Conservation (phyloP, 768 basidiomycete species). For the Tulasnella sp. region DNA sequence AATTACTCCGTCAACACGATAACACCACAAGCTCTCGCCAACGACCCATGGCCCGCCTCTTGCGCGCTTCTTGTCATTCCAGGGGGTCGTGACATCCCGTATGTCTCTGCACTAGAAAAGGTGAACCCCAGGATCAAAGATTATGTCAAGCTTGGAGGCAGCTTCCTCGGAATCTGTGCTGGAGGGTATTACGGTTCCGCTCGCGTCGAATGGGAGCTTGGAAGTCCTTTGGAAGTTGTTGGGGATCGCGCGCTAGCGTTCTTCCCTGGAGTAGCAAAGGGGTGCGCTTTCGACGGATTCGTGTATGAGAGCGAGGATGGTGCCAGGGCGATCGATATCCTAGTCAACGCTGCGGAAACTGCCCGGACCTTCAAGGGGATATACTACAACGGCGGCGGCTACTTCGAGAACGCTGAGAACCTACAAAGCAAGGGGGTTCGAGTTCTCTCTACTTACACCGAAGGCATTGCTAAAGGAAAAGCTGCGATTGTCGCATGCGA, state of each 20-base stretch:
- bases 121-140: constrained; percentile 55
- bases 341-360: constrained; percentile 38
- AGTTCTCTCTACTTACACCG: constrained; percentile 47
- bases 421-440: constrained; percentile 35
- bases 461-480: constrained; percentile 38
- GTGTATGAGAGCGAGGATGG: constrained; percentile 50
- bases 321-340: constrained; percentile 45
- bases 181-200: constrained; percentile 57
- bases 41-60: constrained; percentile 73
- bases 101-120: constrained; percentile 45
- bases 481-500: constrained; percentile 47
- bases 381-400: constrained; percentile 54
- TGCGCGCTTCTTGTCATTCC: constrained; percentile 83
- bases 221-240: constrained; percentile 46
- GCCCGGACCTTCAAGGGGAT: constrained; percentile 41
- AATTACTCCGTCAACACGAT: constrained; percentile 80
- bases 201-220: constrained; percentile 49
- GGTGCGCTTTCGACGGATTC: constrained; percentile 51
- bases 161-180: constrained; percentile 67
- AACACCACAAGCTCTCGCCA: constrained; percentile 56
- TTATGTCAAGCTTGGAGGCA: constrained; percentile 71
- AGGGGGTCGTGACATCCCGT: constrained; percentile 55
- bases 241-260: constrained; percentile 51
- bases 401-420: constrained; percentile 43
- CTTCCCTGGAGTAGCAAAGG: constrained; percentile 49